Percentiles rank a stretch among this genome's conserved stretches.
phyloP scores from a whole-genome alignment of 2,329 filamentous ascomycete genomes.

The Aspergillus persii region DNA sequence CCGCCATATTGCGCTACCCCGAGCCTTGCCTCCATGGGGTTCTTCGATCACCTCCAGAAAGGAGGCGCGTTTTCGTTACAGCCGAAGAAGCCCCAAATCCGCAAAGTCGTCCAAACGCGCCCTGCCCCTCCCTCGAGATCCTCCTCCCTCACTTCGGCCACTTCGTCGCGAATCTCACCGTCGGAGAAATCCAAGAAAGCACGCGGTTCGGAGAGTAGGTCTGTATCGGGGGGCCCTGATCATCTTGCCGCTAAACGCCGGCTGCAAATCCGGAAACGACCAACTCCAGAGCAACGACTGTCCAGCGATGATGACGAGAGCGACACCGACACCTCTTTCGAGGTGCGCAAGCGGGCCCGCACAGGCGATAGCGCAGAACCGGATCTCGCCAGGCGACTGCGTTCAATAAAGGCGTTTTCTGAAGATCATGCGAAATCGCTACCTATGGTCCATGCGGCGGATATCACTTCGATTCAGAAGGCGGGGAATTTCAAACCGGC shows the following conservation, averaged over 20 bases:
- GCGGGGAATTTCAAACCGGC: slow-evolving; percentile 52
- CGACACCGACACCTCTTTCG: slow-evolving; percentile 41
- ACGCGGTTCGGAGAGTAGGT: slow-evolving; percentile 25
- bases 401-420: slow-evolving; percentile 46
- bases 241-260: slow-evolving; percentile 29
- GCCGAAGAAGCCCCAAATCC: slow-evolving; percentile 42
- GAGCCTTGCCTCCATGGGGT: slow-evolving; percentile 34
- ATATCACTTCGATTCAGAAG: slow-evolving; percentile 46
- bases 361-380: slow-evolving; percentile 42
- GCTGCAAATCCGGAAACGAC: slow-evolving; percentile 35
- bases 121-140: slow-evolving; percentile 30
- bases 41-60: slow-evolving; percentile 47
- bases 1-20: slow-evolving; percentile 8
- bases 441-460: slow-evolving; percentile 49
- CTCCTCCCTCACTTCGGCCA: slow-evolving; percentile 23
- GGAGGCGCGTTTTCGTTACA: slow-evolving; percentile 43
- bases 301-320: slow-evolving; percentile 44
- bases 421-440: slow-evolving; percentile 37
- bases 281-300: slow-evolving; percentile 38
- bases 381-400: slow-evolving; percentile 44
- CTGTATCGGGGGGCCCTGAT: slow-evolving; percentile 31
- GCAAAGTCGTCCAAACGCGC: slow-evolving; percentile 41
- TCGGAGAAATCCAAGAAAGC: slow-evolving; percentile 24
- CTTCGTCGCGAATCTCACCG: slow-evolving; percentile 19
- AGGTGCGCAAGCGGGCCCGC: slow-evolving; percentile 44